Conservation (phyloP, 768 basidiomycete species). For the Saitozyma sp. region DNA sequence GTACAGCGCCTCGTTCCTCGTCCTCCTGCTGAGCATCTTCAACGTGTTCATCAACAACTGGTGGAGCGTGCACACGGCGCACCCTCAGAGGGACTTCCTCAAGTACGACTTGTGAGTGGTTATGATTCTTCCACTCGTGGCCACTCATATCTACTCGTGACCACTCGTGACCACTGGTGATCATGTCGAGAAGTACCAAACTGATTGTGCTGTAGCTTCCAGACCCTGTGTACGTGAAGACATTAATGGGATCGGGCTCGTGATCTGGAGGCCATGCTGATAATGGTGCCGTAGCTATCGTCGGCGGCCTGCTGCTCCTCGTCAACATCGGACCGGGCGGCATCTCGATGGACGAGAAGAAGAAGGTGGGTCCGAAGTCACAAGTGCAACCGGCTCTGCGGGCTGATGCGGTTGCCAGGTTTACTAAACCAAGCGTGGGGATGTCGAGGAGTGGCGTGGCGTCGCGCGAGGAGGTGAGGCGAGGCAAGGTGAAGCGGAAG, state of each 20-base stretch:
- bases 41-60: constrained; percentile 99
- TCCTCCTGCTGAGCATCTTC: constrained; percentile 85
- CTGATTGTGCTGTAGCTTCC: constrained; percentile 54
- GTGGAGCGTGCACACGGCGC: constrained; percentile 89
- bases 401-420: constrained; percentile 8
- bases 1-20: constrained; percentile 95
- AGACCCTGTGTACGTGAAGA: constrained; percentile 70
- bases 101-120: constrained; percentile 84
- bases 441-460: too few relatives aligned
- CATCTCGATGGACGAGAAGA: constrained; percentile 97
- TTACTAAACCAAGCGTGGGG: constrained; percentile 13
- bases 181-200: not conserved
- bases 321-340: constrained; percentile 99
- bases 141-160: not conserved
- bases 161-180: not conserved
- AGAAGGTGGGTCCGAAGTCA: constrained; percentile 65
- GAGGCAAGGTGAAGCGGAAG: too few relatives aligned
- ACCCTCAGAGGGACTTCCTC: constrained; percentile 96
- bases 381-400: not conserved
- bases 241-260: too few relatives aligned
- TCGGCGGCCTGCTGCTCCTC: constrained; percentile 92
- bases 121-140: not conserved
- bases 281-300: constrained; percentile 64
- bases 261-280: not conserved
- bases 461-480: too few relatives aligned